phyloP scores from a whole-genome alignment of 2,329 filamentous ascomycete genomes.

The Scorias spongiosa region DNA sequence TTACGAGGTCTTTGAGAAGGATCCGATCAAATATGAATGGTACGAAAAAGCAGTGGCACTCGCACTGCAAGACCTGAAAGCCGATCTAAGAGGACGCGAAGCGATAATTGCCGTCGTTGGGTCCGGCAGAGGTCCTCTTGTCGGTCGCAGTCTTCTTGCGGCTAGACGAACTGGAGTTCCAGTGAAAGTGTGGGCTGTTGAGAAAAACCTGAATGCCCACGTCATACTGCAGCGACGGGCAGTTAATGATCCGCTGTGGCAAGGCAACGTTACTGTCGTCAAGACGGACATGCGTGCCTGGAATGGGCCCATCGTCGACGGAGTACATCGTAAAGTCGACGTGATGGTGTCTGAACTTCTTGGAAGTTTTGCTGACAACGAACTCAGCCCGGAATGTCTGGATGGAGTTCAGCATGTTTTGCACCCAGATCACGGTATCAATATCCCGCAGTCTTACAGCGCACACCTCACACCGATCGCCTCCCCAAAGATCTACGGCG shows the following conservation, averaged over 20 bases:
- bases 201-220: slow-evolving; percentile 97
- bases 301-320: slow-evolving; percentile 56
- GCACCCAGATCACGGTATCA: slow-evolving; percentile 67
- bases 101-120: slow-evolving; percentile 86
- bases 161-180: slow-evolving; percentile 60
- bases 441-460: slow-evolving; percentile 84
- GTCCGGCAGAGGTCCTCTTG: slow-evolving; percentile 80
- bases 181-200: slow-evolving; percentile 79
- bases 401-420: slow-evolving; percentile 90
- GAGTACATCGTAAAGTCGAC: slow-evolving; percentile 56
- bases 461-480: slow-evolving; percentile 87
- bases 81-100: slow-evolving; percentile 56
- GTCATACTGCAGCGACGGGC: slow-evolving; percentile 85
- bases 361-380: slow-evolving; percentile 92
- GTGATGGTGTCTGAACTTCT: slow-evolving; percentile 89
- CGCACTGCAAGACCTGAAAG: slow-evolving; percentile 69
- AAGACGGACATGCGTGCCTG: slow-evolving; percentile 96
- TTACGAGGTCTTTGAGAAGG: slow-evolving; percentile 96
- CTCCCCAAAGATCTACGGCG: slow-evolving; percentile 69
- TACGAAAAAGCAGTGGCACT: slow-evolving; percentile 75
- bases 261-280: slow-evolving; percentile 64
- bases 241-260: slow-evolving; percentile 53
- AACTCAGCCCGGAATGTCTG: slow-evolving; percentile 88
- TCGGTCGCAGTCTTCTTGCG: slow-evolving; percentile 72
- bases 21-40: slow-evolving; percentile 94